A percentile compares a stretch with the other conserved stretches of the same genome.
phyloP scores from a whole-genome alignment of 2,329 filamentous ascomycete species.

The Paecilomyces fulvus region DNA sequence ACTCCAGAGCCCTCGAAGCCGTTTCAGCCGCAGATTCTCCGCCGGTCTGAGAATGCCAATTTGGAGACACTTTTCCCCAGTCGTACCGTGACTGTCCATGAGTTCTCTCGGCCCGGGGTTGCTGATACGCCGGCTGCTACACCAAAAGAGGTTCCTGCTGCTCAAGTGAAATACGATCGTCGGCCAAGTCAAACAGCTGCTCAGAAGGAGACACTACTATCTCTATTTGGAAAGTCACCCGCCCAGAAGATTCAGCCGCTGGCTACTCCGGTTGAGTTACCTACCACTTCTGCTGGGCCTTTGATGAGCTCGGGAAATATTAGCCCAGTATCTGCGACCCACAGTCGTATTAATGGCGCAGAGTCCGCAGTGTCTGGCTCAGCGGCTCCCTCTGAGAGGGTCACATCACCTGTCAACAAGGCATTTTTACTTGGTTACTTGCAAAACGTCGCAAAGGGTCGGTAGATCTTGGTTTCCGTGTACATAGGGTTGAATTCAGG shows the following conservation, averaged over 20 bases:
- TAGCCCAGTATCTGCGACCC: slow-evolving; percentile 7
- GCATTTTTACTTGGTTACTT: slow-evolving; percentile 70
- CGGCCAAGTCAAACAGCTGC: slow-evolving; percentile 34
- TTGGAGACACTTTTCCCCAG: slow-evolving; percentile 20
- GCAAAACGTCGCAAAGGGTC: slow-evolving; percentile 45
- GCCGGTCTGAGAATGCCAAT: slow-evolving; percentile 37
- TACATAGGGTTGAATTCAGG: slow-evolving; percentile 11
- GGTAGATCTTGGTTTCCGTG: slow-evolving; percentile 2
- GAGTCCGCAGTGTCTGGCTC: neutral
- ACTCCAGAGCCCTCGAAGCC: slow-evolving; percentile 32
- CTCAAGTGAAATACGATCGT: slow-evolving; percentile 22
- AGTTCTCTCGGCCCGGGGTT: slow-evolving; percentile 10
- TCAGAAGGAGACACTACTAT: slow-evolving; percentile 47
- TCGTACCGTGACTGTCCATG: slow-evolving; percentile 16
- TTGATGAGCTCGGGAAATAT: slow-evolving; percentile 17
- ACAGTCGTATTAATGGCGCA: slow-evolving; percentile 14
- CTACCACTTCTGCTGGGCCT: slow-evolving; percentile 11
- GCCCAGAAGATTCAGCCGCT: slow-evolving; percentile 15
- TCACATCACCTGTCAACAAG: slow-evolving; percentile 59
- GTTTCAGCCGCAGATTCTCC: slow-evolving; percentile 48
- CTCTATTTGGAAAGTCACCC: slow-evolving; percentile 51
- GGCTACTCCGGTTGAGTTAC: slow-evolving; percentile 13
- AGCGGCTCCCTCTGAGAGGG: slow-evolving; percentile 9
- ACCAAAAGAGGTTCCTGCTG: slow-evolving; percentile 11
- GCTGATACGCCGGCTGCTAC: slow-evolving; percentile 5